Conservation (phyloP, 257 asterid genomes). For the Voacanga thouarsii region DNA sequence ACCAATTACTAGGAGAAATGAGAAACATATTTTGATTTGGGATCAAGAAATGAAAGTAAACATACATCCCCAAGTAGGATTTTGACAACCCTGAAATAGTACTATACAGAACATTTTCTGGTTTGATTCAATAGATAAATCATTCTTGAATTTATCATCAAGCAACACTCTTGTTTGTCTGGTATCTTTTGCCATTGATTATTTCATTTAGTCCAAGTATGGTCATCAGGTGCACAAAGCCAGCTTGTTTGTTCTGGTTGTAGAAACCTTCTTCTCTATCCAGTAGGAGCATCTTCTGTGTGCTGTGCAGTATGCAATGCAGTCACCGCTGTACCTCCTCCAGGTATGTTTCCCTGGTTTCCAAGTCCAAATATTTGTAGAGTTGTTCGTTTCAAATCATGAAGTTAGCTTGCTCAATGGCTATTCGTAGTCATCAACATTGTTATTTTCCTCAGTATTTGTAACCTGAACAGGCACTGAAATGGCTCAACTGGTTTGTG, state of each 20-base stretch:
- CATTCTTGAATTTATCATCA: not conserved
- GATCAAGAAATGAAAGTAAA: not conserved
- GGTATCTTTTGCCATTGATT: not conserved
- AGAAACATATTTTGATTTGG: not conserved
- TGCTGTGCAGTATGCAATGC: constrained; percentile 60
- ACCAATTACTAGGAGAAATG: not conserved
- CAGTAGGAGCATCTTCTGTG: constrained; percentile 56
- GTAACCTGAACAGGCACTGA: constrained; percentile 39
- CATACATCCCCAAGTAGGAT: not conserved
- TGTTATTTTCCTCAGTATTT: not conserved
- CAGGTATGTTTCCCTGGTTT: constrained; percentile 30
- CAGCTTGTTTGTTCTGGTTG: constrained; percentile 62
- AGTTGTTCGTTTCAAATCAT: not conserved
- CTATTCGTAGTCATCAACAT: not conserved
- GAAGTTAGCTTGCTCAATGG: not conserved
- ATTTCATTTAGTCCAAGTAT: not conserved
- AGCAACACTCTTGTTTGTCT: not conserved
- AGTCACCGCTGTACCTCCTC: constrained; percentile 52
- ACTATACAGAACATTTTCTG: not conserved
- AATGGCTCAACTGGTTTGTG: constrained; percentile 60
- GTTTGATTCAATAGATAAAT: not conserved
- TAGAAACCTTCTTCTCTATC: constrained; percentile 49
- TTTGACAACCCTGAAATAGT: not conserved
- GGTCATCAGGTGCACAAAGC: constrained; percentile 43
- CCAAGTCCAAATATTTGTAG: not conserved